Conservation (phyloP, 352 stramenopile species). For the Nothophytophthora sp. region DNA sequence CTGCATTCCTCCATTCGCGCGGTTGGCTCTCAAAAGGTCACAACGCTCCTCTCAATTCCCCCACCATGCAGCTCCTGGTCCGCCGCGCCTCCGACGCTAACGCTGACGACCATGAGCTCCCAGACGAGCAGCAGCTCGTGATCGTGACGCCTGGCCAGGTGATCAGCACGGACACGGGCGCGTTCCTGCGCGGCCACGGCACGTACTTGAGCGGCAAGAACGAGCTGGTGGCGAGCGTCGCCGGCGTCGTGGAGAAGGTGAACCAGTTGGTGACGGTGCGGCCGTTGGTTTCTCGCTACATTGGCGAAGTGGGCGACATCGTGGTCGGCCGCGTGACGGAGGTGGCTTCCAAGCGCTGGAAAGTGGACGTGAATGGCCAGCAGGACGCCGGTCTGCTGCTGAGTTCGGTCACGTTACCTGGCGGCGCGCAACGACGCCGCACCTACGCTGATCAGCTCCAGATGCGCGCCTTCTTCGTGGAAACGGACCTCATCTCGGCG, state of each 20-base stretch:
- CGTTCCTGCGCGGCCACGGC: conserved; percentile 92
- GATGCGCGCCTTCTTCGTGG: conserved; percentile 95
- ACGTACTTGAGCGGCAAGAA: conserved; percentile 91
- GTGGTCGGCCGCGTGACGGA: conserved; percentile 95
- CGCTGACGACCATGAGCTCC: no score
- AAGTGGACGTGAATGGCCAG: conserved; percentile 92
- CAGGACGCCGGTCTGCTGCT: conserved; percentile 91
- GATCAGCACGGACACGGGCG: conserved; percentile 74
- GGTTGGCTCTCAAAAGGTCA: no score
- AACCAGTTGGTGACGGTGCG: conserved; percentile 97
- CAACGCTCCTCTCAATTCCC: no score
- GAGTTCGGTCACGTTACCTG: conserved; percentile 94
- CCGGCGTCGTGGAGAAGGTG: conserved; percentile 94
- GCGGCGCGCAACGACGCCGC: conserved; percentile 94
- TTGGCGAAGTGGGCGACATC: conserved; percentile 96
- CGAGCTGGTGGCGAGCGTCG: conserved; percentile 92
- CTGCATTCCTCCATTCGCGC: no score
- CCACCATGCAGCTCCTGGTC: no score
- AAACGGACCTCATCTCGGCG: conserved; percentile 96
- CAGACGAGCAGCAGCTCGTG: conserved; percentile 46
- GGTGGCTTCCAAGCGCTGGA: conserved; percentile 95
- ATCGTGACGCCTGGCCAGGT: conserved; percentile 77
- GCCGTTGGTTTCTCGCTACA: conserved; percentile 90
- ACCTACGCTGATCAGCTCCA: conserved; percentile 97
- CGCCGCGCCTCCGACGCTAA: no score